Conservation (phyloP, 2,329 filamentous ascomycete species). For the Epichloe glyceriae region DNA sequence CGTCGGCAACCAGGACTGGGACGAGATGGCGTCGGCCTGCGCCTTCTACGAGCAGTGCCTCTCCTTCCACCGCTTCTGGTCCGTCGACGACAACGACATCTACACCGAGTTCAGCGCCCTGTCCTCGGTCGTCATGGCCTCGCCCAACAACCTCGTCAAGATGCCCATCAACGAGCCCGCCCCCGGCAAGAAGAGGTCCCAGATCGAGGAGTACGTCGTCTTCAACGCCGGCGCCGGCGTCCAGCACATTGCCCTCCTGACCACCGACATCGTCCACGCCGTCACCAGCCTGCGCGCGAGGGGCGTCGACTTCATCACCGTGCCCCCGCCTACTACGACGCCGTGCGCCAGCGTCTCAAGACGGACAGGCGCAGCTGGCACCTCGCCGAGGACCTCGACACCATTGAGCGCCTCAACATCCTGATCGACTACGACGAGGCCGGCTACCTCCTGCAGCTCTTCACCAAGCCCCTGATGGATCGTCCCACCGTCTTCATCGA, state of each 20-base stretch:
- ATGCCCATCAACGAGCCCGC: slow-evolving; percentile 99
- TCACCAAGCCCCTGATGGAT: slow-evolving; percentile 84
- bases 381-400: slow-evolving; percentile 69
- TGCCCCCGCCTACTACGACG: slow-evolving; percentile 79
- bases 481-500: slow-evolving; percentile 91
- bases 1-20: slow-evolving; percentile 94
- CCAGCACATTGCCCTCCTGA: slow-evolving; percentile 85
- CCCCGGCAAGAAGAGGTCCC: slow-evolving; percentile 74
- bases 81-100: slow-evolving; percentile 85
- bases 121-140: slow-evolving; percentile 82
- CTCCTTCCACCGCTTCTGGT: slow-evolving; percentile 95
- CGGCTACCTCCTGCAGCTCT: slow-evolving; percentile 67
- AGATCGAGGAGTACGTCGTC: slow-evolving; percentile 87
- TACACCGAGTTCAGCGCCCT: slow-evolving; percentile 86
- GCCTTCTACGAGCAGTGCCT: slow-evolving; percentile 76
- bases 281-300: slow-evolving; percentile 71
- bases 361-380: slow-evolving; percentile 45
- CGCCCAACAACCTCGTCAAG: slow-evolving; percentile 74
- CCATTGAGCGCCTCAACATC: slow-evolving; percentile 66
- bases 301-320: slow-evolving; percentile 84
- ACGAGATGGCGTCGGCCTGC: slow-evolving; percentile 61
- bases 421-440: slow-evolving; percentile 91
- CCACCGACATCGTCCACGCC: slow-evolving; percentile 61
- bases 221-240: slow-evolving; percentile 86
- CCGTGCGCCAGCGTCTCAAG: slow-evolving; percentile 62